Evolutionary conservation across 2,329 filamentous ascomycete genomes (phyloP).

Genomic region (Aspergillus transmontanensis): DNA sequence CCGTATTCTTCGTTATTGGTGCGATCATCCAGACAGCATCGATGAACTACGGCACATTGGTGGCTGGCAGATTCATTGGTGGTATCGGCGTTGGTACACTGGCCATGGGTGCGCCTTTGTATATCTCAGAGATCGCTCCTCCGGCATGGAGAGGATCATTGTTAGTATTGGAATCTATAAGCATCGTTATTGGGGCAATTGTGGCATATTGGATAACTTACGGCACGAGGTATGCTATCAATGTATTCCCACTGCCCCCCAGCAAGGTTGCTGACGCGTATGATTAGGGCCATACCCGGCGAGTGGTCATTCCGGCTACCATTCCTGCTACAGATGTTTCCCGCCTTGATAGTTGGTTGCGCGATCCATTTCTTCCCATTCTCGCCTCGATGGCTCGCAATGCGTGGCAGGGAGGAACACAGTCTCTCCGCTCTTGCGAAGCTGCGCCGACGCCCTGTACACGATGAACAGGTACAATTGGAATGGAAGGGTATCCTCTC

Average conservation of each 20-base stretch:
- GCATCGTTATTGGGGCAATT: conserved; percentile 28
- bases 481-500: conserved; percentile 53
- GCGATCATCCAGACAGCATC: conserved; percentile 43
- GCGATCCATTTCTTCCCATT: conserved; percentile 51
- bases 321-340: conserved; percentile 51
- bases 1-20: conserved; percentile 45
- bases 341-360: conserved; percentile 29
- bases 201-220: conserved; percentile 47
- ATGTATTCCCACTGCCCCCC: no score
- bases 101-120: conserved; percentile 50
- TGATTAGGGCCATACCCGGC: conserved; percentile 13
- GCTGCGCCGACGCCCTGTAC: conserved; percentile 49
- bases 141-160: conserved; percentile 27
- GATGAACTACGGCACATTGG: conserved; percentile 28
- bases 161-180: conserved; percentile 25
- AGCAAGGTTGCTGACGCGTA: background rate
- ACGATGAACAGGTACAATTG: conserved; percentile 50
- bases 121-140: conserved; percentile 51
- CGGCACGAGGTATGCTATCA: conserved; percentile 42
- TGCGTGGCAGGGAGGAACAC: conserved; percentile 47
- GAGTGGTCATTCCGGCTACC: conserved; percentile 52
- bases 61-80: conserved; percentile 39
- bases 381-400: conserved; percentile 56
- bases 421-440: conserved; percentile 46
- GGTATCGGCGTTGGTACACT: conserved; percentile 42